phyloP scores from a whole-genome alignment of 1,284 basidiomycete species.

The Ganoderma sinense region DNA sequence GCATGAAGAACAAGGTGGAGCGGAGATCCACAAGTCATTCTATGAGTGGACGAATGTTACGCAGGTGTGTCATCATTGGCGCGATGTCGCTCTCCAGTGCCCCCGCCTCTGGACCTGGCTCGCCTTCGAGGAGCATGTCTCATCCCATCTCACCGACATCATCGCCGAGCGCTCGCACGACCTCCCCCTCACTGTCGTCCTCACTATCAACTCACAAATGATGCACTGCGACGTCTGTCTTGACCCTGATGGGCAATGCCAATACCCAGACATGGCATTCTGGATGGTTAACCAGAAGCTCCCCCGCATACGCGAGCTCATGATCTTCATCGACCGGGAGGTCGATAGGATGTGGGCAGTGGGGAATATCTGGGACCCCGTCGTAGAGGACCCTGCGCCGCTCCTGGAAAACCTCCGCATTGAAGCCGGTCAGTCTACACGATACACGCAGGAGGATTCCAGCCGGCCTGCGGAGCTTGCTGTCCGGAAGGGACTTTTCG shows the following conservation, averaged over 20 bases:
- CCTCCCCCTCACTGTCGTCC: background rate
- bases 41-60: background rate
- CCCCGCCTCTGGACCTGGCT: conserved; percentile 13
- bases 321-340: too few species aligned
- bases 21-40: background rate
- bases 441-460: too few species aligned
- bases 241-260: background rate
- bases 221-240: background rate
- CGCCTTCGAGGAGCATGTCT: conserved; percentile 11
- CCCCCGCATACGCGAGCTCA: background rate
- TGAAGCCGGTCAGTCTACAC: too few species aligned
- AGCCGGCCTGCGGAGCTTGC: too few species aligned
- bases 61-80: conserved; percentile 6
- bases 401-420: too few species aligned
- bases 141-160: background rate
- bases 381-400: too few species aligned
- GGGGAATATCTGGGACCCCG: too few species aligned
- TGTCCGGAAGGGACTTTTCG: too few species aligned
- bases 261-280: background rate
- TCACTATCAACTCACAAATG: background rate
- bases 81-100: conserved; percentile 8
- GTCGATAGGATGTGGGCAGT: too few species aligned
- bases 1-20: background rate
- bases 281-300: background rate
- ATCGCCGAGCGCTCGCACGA: background rate